These are phyloP conservation scores for Elongisporangium anandrum DNA, from an alignment of 352 stramenopile species.

Conservation along the genomic window DNA sequence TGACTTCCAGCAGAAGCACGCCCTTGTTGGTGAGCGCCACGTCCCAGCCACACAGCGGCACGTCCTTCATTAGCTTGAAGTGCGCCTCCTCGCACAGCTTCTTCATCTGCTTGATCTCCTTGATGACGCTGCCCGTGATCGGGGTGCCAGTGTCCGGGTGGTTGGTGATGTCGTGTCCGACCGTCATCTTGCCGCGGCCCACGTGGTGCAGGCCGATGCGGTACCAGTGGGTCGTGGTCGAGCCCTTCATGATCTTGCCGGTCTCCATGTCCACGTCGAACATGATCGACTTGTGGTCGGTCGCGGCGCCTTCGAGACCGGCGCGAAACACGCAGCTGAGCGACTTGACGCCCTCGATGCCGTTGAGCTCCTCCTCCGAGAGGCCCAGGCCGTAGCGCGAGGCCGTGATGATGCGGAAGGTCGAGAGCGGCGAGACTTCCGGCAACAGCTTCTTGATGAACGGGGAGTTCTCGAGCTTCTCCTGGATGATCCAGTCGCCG, in stretches of 20 bases:
- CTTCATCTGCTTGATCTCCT: constrained; percentile 86
- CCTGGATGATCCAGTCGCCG: constrained; percentile 96
- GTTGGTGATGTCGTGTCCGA: constrained; percentile 83
- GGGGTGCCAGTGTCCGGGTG: constrained; percentile 87
- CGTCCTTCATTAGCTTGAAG: constrained; percentile 89
- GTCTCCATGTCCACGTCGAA: constrained; percentile 97
- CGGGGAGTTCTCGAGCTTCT: constrained; percentile 91
- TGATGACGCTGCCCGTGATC: constrained; percentile 86
- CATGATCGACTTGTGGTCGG: constrained; percentile 97
- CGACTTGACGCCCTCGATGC: constrained; percentile 63
- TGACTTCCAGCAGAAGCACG: constrained; percentile 87
- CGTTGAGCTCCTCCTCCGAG: constrained; percentile 37
- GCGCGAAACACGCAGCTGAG: constrained; percentile 80
- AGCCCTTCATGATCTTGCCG: constrained; percentile 91
- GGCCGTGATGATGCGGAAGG: constrained; percentile 97
- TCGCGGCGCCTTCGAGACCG: constrained; percentile 70
- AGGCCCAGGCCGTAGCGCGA: constrained; percentile 69
- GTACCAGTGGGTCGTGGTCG: constrained; percentile 97
- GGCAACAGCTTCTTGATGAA: constrained; percentile 92
- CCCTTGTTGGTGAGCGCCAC: constrained; percentile 90
- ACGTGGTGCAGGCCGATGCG: constrained; percentile 78
- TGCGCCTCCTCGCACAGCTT: constrained; percentile 82
- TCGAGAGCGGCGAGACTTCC: constrained; percentile 93
- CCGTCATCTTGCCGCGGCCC: constrained; percentile 66
- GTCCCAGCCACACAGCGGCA: constrained; percentile 92